Conservation (phyloP, 805 yeast species). For the Candida ipomoeae region DNA sequence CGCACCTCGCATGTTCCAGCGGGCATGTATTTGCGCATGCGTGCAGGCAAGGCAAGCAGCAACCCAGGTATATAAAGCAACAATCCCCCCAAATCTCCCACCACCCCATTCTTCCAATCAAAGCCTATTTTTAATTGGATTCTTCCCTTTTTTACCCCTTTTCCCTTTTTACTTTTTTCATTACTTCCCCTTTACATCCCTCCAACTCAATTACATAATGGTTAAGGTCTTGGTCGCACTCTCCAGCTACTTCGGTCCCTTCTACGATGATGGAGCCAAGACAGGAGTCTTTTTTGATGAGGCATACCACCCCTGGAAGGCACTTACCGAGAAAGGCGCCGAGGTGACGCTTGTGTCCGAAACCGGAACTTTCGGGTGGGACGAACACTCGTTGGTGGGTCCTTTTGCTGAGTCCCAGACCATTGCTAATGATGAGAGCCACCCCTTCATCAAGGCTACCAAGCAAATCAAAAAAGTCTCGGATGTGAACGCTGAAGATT, state of each 20-base stretch:
- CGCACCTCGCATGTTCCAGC: background rate
- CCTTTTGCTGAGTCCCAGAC: slow-evolving; percentile 42
- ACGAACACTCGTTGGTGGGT: slow-evolving; percentile 46
- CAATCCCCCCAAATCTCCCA: background rate
- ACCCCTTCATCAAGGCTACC: slow-evolving; percentile 34
- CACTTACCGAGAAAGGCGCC: slow-evolving; percentile 51
- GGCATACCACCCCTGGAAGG: slow-evolving; percentile 25
- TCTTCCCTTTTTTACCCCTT: too few relatives aligned
- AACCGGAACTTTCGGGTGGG: slow-evolving; percentile 54
- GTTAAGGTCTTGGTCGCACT: slow-evolving; percentile 43
- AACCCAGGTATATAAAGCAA: background rate
- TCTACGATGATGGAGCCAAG: slow-evolving; percentile 55
- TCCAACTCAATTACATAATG: slow-evolving; percentile 14
- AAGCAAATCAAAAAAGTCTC: slow-evolving; percentile 43
- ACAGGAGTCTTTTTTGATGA: slow-evolving; percentile 60
- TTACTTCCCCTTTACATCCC: too few relatives aligned
- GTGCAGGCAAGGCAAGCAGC: background rate
- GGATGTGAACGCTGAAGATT: slow-evolving; percentile 47
- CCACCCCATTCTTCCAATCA: too few relatives aligned
- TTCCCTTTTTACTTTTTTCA: too few relatives aligned
- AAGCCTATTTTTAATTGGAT: background rate
- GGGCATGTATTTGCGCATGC: background rate
- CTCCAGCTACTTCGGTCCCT: slow-evolving; percentile 39
- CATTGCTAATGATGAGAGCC: slow-evolving; percentile 36
- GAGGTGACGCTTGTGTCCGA: slow-evolving; percentile 58